Evolutionary conservation across 2,329 filamentous ascomycete species (phyloP).

Genomic region (Aspergillus carbonarius): DNA sequence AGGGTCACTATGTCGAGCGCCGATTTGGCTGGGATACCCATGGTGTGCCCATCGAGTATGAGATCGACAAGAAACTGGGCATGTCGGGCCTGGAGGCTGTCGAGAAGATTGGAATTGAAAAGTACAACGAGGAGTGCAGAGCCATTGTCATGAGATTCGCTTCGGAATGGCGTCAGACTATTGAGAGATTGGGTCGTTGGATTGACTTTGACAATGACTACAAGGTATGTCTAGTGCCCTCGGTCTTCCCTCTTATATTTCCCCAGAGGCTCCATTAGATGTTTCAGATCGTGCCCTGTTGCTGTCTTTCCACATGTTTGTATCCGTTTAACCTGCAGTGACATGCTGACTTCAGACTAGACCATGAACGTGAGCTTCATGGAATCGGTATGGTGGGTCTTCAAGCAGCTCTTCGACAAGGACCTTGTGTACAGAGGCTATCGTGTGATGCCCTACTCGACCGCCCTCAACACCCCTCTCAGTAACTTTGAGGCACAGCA

Average conservation of each 20-base stretch:
- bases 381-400: slow-evolving; percentile 96
- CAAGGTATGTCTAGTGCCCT: slow-evolving; percentile 57
- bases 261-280: neutral
- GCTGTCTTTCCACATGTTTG: neutral
- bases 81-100: slow-evolving; percentile 88
- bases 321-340: neutral
- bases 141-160: slow-evolving; percentile 92
- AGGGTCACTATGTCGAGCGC: slow-evolving; percentile 86
- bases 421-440: slow-evolving; percentile 85
- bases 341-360: slow-evolving; percentile 40
- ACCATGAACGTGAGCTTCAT: slow-evolving; percentile 95
- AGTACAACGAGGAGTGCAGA: slow-evolving; percentile 89
- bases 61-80: slow-evolving; percentile 94
- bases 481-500: slow-evolving; percentile 94
- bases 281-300: neutral
- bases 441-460: slow-evolving; percentile 93
- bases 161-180: slow-evolving; percentile 80
- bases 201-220: slow-evolving; percentile 98
- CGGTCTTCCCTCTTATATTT: neutral
- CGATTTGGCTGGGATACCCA: slow-evolving; percentile 96
- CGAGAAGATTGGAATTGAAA: slow-evolving; percentile 77
- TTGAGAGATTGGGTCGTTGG: slow-evolving; percentile 88
- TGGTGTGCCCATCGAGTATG: slow-evolving; percentile 91
- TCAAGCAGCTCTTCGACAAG: slow-evolving; percentile 90
- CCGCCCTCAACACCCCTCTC: slow-evolving; percentile 80